Conservation (phyloP, 208 protist species). For the Porcisia hertigi region DNA sequence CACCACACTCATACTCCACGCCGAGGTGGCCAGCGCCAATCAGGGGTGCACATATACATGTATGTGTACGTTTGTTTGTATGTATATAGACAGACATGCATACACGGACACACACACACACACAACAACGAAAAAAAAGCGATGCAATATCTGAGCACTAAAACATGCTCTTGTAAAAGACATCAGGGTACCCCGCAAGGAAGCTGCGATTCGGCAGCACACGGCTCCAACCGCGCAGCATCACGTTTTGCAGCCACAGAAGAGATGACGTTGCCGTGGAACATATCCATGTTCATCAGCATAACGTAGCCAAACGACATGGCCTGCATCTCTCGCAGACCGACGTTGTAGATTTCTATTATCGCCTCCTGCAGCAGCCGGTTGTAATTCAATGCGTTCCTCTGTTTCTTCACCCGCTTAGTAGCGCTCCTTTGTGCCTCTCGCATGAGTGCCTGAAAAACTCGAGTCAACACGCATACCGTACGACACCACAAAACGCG, state of each 20-base stretch:
- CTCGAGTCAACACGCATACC: neutral
- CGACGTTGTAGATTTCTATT: constrained; percentile 6
- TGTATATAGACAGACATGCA: no score
- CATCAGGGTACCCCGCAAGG: constrained; percentile 14
- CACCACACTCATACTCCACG: no score
- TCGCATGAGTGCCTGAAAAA: no score
- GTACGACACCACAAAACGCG: constrained; percentile 2
- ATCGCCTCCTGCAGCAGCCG: neutral
- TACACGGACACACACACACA: no score
- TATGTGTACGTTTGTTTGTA: no score
- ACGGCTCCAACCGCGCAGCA: constrained; percentile 25
- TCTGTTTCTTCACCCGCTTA: neutral
- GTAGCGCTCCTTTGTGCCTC: neutral
- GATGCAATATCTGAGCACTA: no score
- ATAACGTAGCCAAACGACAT: constrained; percentile 30
- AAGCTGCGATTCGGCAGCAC: constrained; percentile 15
- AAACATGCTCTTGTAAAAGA: constrained; percentile 7
- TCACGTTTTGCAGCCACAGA: constrained; percentile 17
- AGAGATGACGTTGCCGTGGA: constrained; percentile 22
- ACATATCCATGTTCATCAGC: constrained; percentile 28
- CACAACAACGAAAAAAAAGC: no score
- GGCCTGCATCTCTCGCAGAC: constrained; percentile 11
- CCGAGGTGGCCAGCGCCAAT: no score
- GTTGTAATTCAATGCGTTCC: neutral
- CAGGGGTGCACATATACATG: no score